Evolutionary conservation across 2,329 filamentous ascomycete genomes (phyloP).

Genomic region (Allantophomopsis lycopodina): DNA sequence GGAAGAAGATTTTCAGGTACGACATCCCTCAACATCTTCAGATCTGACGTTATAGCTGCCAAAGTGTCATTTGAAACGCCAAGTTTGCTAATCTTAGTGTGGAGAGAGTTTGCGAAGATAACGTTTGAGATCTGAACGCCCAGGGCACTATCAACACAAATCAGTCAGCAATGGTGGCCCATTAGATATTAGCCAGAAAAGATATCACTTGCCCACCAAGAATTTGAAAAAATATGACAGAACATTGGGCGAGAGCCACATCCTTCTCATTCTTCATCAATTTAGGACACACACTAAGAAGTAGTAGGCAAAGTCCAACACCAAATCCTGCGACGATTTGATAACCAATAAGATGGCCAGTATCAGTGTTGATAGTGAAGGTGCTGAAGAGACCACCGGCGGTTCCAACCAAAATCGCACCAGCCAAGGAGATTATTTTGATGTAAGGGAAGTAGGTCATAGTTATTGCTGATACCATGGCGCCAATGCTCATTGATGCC

Average conservation of each 20-base stretch:
- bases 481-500: background rate
- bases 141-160: background rate
- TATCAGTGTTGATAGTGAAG: background rate
- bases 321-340: background rate
- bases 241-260: background rate
- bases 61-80: no score
- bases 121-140: background rate
- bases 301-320: background rate
- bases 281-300: background rate
- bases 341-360: background rate
- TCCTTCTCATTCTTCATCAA: background rate
- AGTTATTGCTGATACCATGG: background rate
- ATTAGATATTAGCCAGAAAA: background rate
- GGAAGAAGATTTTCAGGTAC: no score
- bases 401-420: background rate
- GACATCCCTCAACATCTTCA: no score
- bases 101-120: background rate
- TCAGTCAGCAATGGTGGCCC: background rate
- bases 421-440: background rate
- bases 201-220: background rate
- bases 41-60: no score
- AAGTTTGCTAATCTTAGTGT: no score
- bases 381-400: background rate
- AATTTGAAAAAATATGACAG: background rate
- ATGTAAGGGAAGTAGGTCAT: background rate